A percentile compares a stretch with the other conserved stretches of the same genome.
Conservation (phyloP, 345 rosid genomes). For the Trapa bicornis region DNA sequence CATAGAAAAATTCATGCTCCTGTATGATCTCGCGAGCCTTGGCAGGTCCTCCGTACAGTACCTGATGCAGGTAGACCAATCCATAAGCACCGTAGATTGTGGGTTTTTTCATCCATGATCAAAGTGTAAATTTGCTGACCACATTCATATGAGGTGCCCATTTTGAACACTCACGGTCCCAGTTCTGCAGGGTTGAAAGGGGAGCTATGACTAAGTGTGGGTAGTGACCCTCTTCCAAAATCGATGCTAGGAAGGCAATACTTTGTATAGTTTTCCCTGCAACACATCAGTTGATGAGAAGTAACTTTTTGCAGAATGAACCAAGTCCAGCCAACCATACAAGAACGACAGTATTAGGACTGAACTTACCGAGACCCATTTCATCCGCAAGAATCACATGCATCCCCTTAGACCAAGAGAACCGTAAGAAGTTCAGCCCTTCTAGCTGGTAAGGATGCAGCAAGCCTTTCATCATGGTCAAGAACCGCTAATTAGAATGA, state of each 20-base stretch:
- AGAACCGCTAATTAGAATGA: slow-evolving; percentile 5
- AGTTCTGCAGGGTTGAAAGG: slow-evolving; percentile 89
- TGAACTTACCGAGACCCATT: slow-evolving; percentile 82
- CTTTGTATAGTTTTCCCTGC: slow-evolving; percentile 98
- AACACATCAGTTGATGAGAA: slow-evolving; percentile 11
- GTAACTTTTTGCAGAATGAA: background rate
- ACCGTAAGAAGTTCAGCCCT: slow-evolving; percentile 91
- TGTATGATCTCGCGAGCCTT: slow-evolving; percentile 83
- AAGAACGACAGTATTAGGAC: slow-evolving; percentile 1
- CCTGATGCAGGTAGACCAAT: slow-evolving; percentile 28
- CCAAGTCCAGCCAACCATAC: background rate
- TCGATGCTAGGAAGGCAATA: slow-evolving; percentile 94
- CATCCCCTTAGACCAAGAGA: slow-evolving; percentile 94
- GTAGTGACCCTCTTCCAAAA: slow-evolving; percentile 42
- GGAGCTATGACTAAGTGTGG: slow-evolving; percentile 99
- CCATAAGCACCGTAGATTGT: background rate
- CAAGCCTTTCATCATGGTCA: slow-evolving; percentile 46
- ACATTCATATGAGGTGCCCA: slow-evolving; percentile 99
- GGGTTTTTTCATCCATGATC: background rate
- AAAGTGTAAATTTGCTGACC: slow-evolving; percentile 34
- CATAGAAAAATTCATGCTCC: slow-evolving; percentile 82
- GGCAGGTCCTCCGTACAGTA: slow-evolving; percentile 84
- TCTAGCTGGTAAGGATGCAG: slow-evolving; percentile 96
- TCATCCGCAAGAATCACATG: slow-evolving; percentile 99
- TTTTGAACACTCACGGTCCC: slow-evolving; percentile 97